Evolutionary conservation across 306 rosid species (phyloP), one percentile per base, ranked within the genome.

Genomic region (Cicer bijugum): DNA sequence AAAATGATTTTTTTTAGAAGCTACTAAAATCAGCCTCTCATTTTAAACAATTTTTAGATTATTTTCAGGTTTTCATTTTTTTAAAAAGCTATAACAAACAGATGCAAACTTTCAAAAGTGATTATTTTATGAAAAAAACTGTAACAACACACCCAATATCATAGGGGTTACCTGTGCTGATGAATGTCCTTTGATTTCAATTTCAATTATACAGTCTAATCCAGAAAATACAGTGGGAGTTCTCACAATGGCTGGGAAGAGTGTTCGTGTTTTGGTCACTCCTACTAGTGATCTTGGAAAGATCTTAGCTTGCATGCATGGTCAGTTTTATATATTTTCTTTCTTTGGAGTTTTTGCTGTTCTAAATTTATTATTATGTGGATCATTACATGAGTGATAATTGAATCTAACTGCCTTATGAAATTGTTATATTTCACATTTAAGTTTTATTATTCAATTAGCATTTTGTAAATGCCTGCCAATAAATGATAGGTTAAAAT

Each of bases 141-240:
- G 35, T 28, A 28, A 28, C 35, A 28, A 28, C 35, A 28, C 35
- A 28, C 35, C 35, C 35, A 28, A 28, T 28, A 28, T 28, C 16
- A 9, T 15, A 33, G 67, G 75, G 61, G 66, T 67, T 12, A 23
- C 12, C 2, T 53, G 16, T 63, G 50, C 76, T 81, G 75, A 71
- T n/a, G 69, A 64, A 10, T 75, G 12, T 15, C 9, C 38, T 72
- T 82, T 80, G 33, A 14, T 14, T 82, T 62, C 78, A 12, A 20
- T 82, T 39, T 73, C 28, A 52, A 71, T 63, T 8, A 44, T 76
- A 7, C 92, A 93, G 98, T 89, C 96, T 76, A 93, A 93, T 84
- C 98, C 98, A 12, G 96, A 93, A 85, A 93, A 91, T 69, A 93
- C 97, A 9, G 98, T 91, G 46, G 98, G 98, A 83, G 89, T 93